Evolutionary conservation across 179 eudicot genomes (phyloP).

Genomic region (Silene coronaria): DNA sequence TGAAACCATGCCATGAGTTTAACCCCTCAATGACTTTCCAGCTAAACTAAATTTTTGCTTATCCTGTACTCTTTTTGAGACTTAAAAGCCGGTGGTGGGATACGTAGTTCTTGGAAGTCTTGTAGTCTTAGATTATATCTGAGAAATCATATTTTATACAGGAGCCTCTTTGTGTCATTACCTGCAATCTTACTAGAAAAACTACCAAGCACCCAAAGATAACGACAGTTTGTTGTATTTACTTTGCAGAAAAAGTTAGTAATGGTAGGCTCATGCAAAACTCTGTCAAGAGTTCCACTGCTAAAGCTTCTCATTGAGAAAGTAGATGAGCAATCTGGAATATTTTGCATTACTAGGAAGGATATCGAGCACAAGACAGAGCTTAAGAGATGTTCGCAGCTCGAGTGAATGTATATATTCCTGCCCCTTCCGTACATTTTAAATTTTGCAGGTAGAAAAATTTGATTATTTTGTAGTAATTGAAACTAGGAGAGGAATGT

Average conservation of each 20-base stretch:
- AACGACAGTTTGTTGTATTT: background rate
- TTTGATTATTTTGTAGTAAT: background rate
- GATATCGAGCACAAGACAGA: conserved; percentile 46
- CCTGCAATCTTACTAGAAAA: background rate
- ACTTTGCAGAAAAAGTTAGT: conserved; percentile 74
- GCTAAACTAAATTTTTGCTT: background rate
- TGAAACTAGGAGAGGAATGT: background rate
- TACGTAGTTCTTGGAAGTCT: background rate
- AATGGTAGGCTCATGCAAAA: conserved; percentile 88
- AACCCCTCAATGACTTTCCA: background rate
- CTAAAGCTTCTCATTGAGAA: conserved; percentile 82
- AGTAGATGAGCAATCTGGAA: conserved; percentile 67
- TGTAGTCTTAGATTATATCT: too few species aligned
- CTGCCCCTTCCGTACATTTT: conserved; percentile 11
- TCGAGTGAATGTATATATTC: conserved; percentile 23
- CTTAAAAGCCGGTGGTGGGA: background rate
- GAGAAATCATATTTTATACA: too few species aligned
- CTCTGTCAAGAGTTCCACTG: conserved; percentile 77
- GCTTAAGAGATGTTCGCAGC: conserved; percentile 68
- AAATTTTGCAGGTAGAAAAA: background rate
- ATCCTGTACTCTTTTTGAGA: background rate
- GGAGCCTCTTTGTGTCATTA: background rate
- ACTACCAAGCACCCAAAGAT: background rate
- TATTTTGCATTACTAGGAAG: conserved; percentile 47
- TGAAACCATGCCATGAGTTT: background rate